phyloP scores from a whole-genome alignment of 495 filamentous ascomycete species.

The Neurospora sp. region DNA sequence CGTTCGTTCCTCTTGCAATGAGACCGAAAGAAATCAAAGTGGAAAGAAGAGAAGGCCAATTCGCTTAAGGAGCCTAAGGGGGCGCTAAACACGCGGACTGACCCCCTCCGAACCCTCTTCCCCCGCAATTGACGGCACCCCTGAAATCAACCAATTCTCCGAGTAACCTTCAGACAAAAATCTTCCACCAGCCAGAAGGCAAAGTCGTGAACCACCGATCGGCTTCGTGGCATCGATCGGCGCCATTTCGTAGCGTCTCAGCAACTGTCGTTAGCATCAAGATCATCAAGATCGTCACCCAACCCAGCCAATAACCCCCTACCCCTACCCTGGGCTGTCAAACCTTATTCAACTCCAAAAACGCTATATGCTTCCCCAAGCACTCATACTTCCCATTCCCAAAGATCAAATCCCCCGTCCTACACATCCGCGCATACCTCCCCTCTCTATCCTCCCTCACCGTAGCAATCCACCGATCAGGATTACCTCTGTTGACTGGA shows the following conservation, averaged over 20 bases:
- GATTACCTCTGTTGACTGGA: too few relatives aligned
- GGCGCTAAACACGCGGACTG: too few relatives aligned
- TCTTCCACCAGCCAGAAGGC: conserved; percentile 6
- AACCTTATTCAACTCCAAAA: conserved; percentile 41
- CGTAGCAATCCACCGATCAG: too few relatives aligned
- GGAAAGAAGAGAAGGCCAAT: too few relatives aligned
- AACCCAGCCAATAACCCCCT: background rate
- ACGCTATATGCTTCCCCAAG: conserved; percentile 28
- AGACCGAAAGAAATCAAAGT: too few relatives aligned
- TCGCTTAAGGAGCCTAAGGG: too few relatives aligned
- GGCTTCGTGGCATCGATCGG: conserved; percentile 34
- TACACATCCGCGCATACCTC: too few relatives aligned
- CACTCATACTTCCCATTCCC: conserved; percentile 31
- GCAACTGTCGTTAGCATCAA: background rate
- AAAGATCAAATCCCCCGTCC: too few relatives aligned
- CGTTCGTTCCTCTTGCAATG: too few relatives aligned
- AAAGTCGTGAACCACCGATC: conserved; percentile 8
- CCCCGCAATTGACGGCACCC: too few relatives aligned
- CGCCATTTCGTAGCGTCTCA: conserved; percentile 34
- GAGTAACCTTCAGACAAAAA: conserved; percentile 6
- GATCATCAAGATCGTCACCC: background rate
- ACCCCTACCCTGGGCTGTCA: background rate
- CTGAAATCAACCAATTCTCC: background rate
- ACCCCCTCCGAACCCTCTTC: too few relatives aligned
- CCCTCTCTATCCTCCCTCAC: too few relatives aligned